Conservation (phyloP, 179 eudicot species). For the Beta corolliflora region DNA sequence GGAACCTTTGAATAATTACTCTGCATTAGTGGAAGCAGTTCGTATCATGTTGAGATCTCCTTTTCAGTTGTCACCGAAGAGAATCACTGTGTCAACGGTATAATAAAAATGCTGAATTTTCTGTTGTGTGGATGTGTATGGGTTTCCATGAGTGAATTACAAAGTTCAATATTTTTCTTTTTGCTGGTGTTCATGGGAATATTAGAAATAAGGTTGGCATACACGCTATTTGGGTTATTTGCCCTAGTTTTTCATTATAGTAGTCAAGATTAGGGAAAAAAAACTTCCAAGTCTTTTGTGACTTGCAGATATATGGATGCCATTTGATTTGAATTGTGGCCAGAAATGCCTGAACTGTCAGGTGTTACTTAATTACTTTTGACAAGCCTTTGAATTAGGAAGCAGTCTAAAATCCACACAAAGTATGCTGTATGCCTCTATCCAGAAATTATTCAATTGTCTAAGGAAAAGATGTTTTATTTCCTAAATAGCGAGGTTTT, state of each 20-base stretch:
- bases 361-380: too few relatives aligned
- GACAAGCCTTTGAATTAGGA: too few relatives aligned
- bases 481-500: too few relatives aligned
- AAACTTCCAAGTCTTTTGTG: neutral
- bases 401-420: too few relatives aligned
- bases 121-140: neutral
- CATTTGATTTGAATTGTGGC: neutral
- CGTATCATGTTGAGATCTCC: slow-evolving; percentile 74
- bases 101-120: neutral
- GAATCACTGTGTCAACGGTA: slow-evolving; percentile 93
- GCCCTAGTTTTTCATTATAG: neutral
- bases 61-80: slow-evolving; percentile 80
- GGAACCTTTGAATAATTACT: slow-evolving; percentile 90
- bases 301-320: neutral
- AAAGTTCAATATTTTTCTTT: neutral
- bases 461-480: too few relatives aligned
- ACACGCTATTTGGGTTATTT: neutral
- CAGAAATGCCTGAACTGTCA: neutral
- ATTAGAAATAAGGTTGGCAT: neutral
- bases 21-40: slow-evolving; percentile 80
- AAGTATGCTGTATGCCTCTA: too few relatives aligned
- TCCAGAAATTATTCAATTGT: too few relatives aligned
- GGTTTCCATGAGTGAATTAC: neutral
- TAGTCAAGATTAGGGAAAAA: neutral
- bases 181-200: neutral